These are phyloP conservation scores for Globisporangium spiculum DNA, from an alignment of 352 stramenopile species.

Conservation along the genomic window DNA sequence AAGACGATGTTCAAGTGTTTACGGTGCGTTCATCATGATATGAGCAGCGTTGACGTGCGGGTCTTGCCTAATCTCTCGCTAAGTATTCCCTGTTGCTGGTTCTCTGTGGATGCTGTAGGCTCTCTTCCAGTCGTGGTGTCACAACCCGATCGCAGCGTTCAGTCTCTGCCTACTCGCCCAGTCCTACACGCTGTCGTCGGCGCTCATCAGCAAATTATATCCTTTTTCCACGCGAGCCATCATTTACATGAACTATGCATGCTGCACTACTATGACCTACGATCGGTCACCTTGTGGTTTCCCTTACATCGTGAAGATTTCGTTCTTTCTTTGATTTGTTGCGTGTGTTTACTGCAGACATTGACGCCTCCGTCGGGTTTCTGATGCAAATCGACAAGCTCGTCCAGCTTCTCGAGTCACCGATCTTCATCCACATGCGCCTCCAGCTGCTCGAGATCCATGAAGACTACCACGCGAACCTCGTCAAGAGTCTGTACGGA, in stretches of 20 bases:
- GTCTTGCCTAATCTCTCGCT: not conserved
- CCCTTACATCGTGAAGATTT: conserved; percentile 36
- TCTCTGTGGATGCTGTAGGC: conserved; percentile 28
- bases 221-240: conserved; percentile 25
- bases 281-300: conserved; percentile 1
- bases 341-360: conserved; percentile 69
- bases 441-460: conserved; percentile 98
- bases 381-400: conserved; percentile 99
- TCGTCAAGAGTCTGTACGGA: conserved; percentile 98
- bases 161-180: conserved; percentile 97
- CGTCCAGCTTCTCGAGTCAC: conserved; percentile 98
- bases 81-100: conserved; percentile 4
- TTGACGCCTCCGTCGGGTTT: conserved; percentile 97
- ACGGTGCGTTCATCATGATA: conserved; percentile 32
- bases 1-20: conserved; percentile 83
- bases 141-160: conserved; percentile 97
- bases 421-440: conserved; percentile 98
- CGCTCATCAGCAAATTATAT: conserved; percentile 96
- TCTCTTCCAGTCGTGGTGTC: conserved; percentile 94
- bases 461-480: conserved; percentile 90
- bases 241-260: not conserved
- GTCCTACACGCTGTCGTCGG: conserved; percentile 96
- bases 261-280: not conserved
- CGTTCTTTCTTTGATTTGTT: conserved; percentile 7
- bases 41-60: not conserved